Evolutionary conservation across 2,329 filamentous ascomycete genomes (phyloP).

Genomic region (Rhynchosporium graminicola): DNA sequence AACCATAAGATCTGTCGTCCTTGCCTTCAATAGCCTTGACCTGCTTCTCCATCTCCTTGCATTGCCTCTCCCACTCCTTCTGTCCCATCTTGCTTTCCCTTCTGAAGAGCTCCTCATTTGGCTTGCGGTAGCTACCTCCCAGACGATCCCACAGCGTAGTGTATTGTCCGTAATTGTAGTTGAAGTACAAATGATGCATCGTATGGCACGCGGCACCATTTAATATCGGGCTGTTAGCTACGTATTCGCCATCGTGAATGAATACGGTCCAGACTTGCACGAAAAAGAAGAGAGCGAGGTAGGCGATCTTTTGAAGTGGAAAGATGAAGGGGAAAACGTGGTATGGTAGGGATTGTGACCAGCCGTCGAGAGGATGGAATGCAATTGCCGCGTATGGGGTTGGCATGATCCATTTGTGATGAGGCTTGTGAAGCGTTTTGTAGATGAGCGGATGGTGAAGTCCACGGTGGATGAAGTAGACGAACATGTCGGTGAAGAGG

Average conservation of each 20-base stretch:
- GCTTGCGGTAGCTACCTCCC: slow-evolving; percentile 82
- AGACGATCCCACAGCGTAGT: slow-evolving; percentile 90
- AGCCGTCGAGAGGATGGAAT: slow-evolving; percentile 94
- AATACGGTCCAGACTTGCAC: slow-evolving; percentile 97
- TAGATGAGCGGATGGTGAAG: slow-evolving; percentile 81
- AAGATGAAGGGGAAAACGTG: slow-evolving; percentile 92
- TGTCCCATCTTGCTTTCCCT: slow-evolving; percentile 84
- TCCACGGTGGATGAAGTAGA: slow-evolving; percentile 89
- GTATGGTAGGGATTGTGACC: slow-evolving; percentile 84
- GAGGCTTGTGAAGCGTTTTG: slow-evolving; percentile 90
- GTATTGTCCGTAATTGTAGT: slow-evolving; percentile 94
- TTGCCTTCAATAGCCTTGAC: slow-evolving; percentile 54
- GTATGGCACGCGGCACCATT: slow-evolving; percentile 95
- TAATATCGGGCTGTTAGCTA: slow-evolving; percentile 85
- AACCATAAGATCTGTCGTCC: slow-evolving; percentile 39
- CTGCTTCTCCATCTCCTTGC: slow-evolving; percentile 67
- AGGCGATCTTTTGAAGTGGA: slow-evolving; percentile 88
- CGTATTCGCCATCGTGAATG: slow-evolving; percentile 94
- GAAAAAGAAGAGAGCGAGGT: slow-evolving; percentile 82
- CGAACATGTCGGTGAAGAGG: slow-evolving; percentile 82
- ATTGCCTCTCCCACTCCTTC: slow-evolving; percentile 77
- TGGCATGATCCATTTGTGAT: slow-evolving; percentile 99
- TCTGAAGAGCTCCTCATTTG: slow-evolving; percentile 81
- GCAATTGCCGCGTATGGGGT: slow-evolving; percentile 90
- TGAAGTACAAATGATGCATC: slow-evolving; percentile 85